Conservation (phyloP, 2,329 filamentous ascomycete species). For the Ustilaginoidea virens region DNA sequence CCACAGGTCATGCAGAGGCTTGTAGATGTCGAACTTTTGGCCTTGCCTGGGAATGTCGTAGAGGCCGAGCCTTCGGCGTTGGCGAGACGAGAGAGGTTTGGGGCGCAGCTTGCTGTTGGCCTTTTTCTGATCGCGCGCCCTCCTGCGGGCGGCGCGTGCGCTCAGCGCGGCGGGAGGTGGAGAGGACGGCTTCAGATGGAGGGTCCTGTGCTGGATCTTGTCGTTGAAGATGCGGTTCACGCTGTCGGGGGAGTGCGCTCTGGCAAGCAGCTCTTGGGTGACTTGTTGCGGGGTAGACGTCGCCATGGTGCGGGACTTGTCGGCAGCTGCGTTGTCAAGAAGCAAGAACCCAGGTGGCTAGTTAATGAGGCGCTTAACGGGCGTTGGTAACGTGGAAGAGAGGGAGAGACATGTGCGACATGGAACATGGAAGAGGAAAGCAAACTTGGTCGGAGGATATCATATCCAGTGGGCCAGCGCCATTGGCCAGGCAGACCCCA, state of each 20-base stretch:
- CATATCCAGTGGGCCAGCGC: too few species aligned
- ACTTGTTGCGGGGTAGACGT: slow-evolving; percentile 19
- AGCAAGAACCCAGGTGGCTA: too few species aligned
- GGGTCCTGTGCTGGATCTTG: slow-evolving; percentile 67
- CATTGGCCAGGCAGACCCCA: too few species aligned
- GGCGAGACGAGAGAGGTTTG: slow-evolving; percentile 61
- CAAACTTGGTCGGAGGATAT: too few species aligned
- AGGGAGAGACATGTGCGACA: too few species aligned
- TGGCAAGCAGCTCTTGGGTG: slow-evolving; percentile 51
- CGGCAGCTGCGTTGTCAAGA: neutral
- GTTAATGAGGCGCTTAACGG: too few species aligned
- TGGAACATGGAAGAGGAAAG: too few species aligned
- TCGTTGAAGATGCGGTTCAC: slow-evolving; percentile 61
- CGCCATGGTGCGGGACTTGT: slow-evolving; percentile 21
- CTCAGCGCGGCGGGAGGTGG: slow-evolving; percentile 40
- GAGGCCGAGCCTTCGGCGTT: slow-evolving; percentile 58
- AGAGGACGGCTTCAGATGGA: slow-evolving; percentile 63
- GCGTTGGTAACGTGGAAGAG: too few species aligned
- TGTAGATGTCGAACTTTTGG: slow-evolving; percentile 53
- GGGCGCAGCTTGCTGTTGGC: slow-evolving; percentile 34
- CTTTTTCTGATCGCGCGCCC: slow-evolving; percentile 29
- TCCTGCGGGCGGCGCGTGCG: slow-evolving; percentile 40
- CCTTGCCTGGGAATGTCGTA: slow-evolving; percentile 58
- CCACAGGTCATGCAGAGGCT: slow-evolving; percentile 68
- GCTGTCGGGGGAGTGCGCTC: slow-evolving; percentile 64